These are phyloP conservation scores for Pythium aquatile DNA, from an alignment of 352 stramenopile genomes.

Conservation along the genomic window DNA sequence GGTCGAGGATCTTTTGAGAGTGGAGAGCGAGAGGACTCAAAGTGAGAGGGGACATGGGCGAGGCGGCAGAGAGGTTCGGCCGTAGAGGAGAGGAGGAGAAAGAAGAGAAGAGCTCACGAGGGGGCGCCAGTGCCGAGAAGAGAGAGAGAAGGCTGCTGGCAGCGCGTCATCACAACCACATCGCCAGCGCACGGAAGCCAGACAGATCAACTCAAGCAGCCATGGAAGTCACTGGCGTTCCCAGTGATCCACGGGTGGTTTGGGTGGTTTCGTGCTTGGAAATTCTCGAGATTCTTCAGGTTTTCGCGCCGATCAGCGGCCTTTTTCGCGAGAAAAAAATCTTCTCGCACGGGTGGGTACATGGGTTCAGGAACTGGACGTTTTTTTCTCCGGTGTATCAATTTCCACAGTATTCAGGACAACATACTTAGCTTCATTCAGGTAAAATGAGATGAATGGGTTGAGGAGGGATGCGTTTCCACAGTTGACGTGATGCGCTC, in stretches of 20 bases:
- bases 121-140: neutral
- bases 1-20: slow-evolving; percentile 9
- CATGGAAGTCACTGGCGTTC: neutral
- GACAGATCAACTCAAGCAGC: neutral
- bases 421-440: neutral
- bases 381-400: neutral
- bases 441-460: neutral
- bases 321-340: neutral
- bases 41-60: neutral
- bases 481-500: neutral
- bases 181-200: neutral
- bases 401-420: neutral
- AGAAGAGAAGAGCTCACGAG: neutral
- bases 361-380: neutral
- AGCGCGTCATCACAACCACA: neutral
- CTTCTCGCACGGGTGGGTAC: neutral
- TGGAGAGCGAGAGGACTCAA: neutral
- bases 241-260: neutral
- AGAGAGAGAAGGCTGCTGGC: neutral
- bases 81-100: neutral
- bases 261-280: neutral
- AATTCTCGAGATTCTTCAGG: neutral
- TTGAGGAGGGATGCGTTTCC: neutral
- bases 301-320: neutral
- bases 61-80: neutral